These are phyloP conservation scores for Amylocarpus encephaloides DNA, from an alignment of 2,329 filamentous ascomycete genomes.

Conservation along the genomic window DNA sequence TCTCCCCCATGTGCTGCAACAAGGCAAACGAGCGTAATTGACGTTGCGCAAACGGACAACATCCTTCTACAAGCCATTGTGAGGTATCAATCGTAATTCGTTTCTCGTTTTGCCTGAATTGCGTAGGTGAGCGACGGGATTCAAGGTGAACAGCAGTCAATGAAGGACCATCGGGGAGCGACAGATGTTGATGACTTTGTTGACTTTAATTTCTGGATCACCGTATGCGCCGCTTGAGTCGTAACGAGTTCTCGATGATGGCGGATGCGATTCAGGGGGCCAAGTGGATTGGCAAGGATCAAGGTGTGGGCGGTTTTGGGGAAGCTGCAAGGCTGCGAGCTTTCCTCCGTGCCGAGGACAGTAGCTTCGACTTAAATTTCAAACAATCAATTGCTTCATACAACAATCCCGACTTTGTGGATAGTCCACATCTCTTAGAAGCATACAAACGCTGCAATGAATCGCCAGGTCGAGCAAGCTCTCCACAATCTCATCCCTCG, in stretches of 20 bases:
- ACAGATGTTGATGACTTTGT: not conserved
- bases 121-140: not conserved
- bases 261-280: slow-evolving; percentile 3
- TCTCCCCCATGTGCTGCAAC: slow-evolving; percentile 49
- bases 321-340: not conserved
- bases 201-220: not conserved
- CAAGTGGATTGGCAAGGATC: not conserved
- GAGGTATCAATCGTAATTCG: not conserved
- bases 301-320: not conserved
- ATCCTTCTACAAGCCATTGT: slow-evolving; percentile 18
- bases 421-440: not conserved
- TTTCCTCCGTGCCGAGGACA: too few species aligned
- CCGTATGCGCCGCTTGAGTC: not conserved
- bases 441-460: slow-evolving; percentile 47
- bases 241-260: too few species aligned
- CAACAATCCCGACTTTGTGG: not conserved
- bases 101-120: not conserved
- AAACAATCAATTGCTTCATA: not conserved
- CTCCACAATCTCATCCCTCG: slow-evolving; percentile 70
- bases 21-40: slow-evolving; percentile 35
- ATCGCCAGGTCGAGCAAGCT: slow-evolving; percentile 65
- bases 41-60: slow-evolving; percentile 13
- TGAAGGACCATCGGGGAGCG: not conserved
- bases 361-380: not conserved
- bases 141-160: not conserved